Percentiles rank a stretch among this genome's conserved stretches.
Evolutionary conservation across 306 rosid genomes (phyloP).

Genomic region (Inga laurina): DNA sequence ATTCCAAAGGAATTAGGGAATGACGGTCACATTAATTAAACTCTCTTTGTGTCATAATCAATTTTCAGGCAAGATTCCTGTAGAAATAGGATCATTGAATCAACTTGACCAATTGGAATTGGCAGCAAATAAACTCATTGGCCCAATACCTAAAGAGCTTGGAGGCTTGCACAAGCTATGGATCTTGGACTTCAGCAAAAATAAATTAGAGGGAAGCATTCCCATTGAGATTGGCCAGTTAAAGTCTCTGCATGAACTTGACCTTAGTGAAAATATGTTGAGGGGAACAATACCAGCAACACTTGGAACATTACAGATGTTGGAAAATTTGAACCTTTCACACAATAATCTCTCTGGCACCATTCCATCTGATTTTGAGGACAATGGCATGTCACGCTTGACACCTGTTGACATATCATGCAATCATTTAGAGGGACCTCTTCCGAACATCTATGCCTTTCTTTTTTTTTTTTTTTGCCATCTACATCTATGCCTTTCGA

Average conservation of each 20-base stretch:
- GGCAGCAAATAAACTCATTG: neutral
- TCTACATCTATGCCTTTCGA: neutral
- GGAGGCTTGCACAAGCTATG: neutral
- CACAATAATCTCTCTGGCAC: constrained; percentile 39
- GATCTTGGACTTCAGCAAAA: constrained; percentile 1
- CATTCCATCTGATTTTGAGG: constrained; percentile 26
- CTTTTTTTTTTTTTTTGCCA: too few relatives aligned
- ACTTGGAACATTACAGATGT: constrained; percentile 21
- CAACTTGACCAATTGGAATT: neutral
- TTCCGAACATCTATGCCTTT: constrained; percentile 2
- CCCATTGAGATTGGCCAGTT: constrained; percentile 1
- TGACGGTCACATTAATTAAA: neutral
- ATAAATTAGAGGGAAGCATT: neutral
- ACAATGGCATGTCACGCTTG: constrained; percentile 30
- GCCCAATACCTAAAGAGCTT: constrained; percentile 11
- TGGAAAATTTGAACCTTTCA: constrained; percentile 41
- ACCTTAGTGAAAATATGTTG: constrained; percentile 34
- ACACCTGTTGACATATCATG: constrained; percentile 33
- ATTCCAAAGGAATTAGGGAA: neutral
- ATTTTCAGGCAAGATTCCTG: neutral
- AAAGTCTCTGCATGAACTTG: constrained; percentile 10
- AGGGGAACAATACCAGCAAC: constrained; percentile 17
- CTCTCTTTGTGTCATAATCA: neutral
- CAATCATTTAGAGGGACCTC: constrained; percentile 19
- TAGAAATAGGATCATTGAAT: neutral